Base-by-base conservation (phyloP, 495 filamentous ascomycete species). In the Immersiella caudata region DNA sequence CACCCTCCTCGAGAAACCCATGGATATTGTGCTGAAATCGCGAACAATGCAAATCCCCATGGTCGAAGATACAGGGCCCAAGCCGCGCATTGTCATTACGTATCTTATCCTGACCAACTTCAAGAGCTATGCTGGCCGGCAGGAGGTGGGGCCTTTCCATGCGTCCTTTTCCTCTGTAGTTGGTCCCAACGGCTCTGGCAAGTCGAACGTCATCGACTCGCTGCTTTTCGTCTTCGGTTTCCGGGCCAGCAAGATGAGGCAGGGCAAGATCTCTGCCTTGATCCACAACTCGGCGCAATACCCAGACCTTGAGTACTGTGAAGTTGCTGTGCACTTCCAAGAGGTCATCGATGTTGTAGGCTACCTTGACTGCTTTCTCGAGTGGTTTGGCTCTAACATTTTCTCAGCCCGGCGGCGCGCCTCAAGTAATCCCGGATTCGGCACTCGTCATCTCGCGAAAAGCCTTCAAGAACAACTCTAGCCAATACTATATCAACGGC, bases 181-280 rank as follows among this genome's bases (percentile, higher is more conserved):
- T 50, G 95, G 95, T 3, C 95, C 95, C 8, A 99, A 99, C 76
- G 95, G 95, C 65, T 98, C 96, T 21, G 95, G 95, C 54, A 99
- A 99, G 77, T 98, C 95, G 6, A 99, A 99, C 74, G 95, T 99
- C 57, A 99, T 99, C 76, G 95, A 99, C 78, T 97, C 95, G 8
- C 81, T 99, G 46, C 88, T 99, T 2, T 99, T 99, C 74, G 95
- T 99, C 24, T 99, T 99, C 71, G 95, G 95, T 51, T 99, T 99
- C 80, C 89, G 95, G 59, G 95, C 95, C 25, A 98, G 94, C 83
- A 99, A 99, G 81, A 99, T 99, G 95, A 85, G 95, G 73, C 95
- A 99, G 77, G 96, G 95, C 73, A 99, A 99, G 80, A 94, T 99
- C 49, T 98, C 95, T 2, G 95, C 95, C 21, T 79, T 99, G 68